Evolutionary conservation across 177 flowering plant genomes (phyloP), one percentile per base, ranked within the genome.

Genomic region (Vitis hybrid): DNA sequence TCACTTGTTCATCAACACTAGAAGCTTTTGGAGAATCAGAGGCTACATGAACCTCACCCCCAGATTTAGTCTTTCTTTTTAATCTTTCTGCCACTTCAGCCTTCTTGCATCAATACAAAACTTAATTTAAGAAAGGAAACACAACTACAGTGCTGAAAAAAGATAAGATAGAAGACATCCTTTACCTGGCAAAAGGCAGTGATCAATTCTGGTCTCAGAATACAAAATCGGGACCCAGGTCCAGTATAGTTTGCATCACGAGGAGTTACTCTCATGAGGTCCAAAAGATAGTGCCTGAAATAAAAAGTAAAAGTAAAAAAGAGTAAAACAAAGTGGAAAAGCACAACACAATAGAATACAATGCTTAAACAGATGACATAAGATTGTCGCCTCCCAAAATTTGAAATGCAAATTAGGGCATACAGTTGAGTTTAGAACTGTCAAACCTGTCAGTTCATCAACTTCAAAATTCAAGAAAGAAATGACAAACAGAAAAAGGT

Each of bases 181-280:
- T 15, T 8, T 77, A 94, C 99, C 90, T 93, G 92, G 77, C 92
- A 89, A 84, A 81, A 94, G 20, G 90, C 84, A 69, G 85, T 59
- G 66, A 94, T 81, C 68, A 96, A 83, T 76, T 96, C 99, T 65
- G 91, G 95, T 70, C 99, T 86, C 84, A 96, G 74, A 67, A 94
- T 89, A 82, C 94, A 92, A 80, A 90, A 94, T 59, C 97, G 85
- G 16, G 96, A 92, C 10, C 88, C 86, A 54, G 87, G 83, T 56
- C 97, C 97, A 66, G 80, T 86, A 73, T 78, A 90, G 79, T 96
- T 96, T 50, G 98, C 97, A 90, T 96, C 98, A 50, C 99, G 89
- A 65, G 98, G 99, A 69, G 98, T 92, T 74, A 86, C 97, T 82
- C 99, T 90, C 98, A 94, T 94, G 87, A 96, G 73, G 68, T 96